Percentiles rank a stretch among this genome's conserved stretches.
phyloP scores from a whole-genome alignment of 495 filamentous ascomycete species.

The Annulohypoxylon moriforme region DNA sequence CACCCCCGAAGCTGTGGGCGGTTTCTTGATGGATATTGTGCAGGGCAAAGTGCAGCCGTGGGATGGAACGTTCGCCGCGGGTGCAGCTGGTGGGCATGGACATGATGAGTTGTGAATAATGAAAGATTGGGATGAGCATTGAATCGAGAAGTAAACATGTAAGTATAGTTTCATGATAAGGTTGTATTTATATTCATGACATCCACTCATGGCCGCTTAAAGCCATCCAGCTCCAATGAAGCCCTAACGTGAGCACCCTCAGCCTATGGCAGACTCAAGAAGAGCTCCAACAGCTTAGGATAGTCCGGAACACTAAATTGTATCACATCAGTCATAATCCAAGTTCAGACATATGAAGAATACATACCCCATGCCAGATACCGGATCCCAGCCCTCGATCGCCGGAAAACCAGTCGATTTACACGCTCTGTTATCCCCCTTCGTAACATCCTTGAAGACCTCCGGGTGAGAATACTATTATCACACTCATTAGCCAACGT shows the following conservation, averaged over 20 bases:
- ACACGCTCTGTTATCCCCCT: constrained; percentile 69
- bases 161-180: background rate
- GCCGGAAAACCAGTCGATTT: constrained; percentile 66
- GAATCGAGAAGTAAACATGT: background rate
- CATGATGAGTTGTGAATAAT: constrained; percentile 53
- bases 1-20: constrained; percentile 51
- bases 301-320: constrained; percentile 47
- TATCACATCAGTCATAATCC: constrained; percentile 23
- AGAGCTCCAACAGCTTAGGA: constrained; percentile 51
- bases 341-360: constrained; percentile 21
- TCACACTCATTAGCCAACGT: background rate
- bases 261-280: constrained; percentile 47
- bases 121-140: background rate
- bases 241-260: background rate
- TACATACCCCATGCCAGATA: constrained; percentile 66
- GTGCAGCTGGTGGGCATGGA: constrained; percentile 1
- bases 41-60: constrained; percentile 56
- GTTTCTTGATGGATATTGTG: constrained; percentile 58
- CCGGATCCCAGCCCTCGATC: constrained; percentile 68
- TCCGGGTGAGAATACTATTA: constrained; percentile 65
- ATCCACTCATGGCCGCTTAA: background rate
- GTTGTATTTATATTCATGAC: constrained; percentile 11
- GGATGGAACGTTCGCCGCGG: constrained; percentile 39
- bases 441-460: constrained; percentile 69
- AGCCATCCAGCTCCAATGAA: background rate